Base-by-base conservation (phyloP, 1,284 basidiomycete species). In the Lentinula novae-zelandiae region DNA sequence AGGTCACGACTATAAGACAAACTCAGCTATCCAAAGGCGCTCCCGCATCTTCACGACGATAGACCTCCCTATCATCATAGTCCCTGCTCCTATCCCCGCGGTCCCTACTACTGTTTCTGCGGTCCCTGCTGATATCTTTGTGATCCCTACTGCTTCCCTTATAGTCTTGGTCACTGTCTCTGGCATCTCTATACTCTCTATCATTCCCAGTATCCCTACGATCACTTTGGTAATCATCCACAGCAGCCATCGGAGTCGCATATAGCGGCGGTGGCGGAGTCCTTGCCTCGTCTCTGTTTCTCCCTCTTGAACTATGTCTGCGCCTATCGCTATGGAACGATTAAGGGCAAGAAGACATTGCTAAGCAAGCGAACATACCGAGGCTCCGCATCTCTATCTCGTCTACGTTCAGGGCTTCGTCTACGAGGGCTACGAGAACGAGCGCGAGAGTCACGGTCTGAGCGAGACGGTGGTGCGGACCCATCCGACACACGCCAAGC, bases 401-500 rank as follows among this genome's bases (percentile, higher is more conserved):
- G 53, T 38, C 46, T 53, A 40, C 48, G 49, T 5, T 54, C 57
- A 38, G 42, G 33, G 40, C 71, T 68, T 36, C 67, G 61, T 42
- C 71, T 69, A 66, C 75, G 64, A 64, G 73, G 68, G 66, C 75
- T 71, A n/a, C 76, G 71, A 50, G 74, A 75, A 53, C 78, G 74
- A n/a, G 76, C 75, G 34, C 76, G 72, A 20, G 54, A 56, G 56
- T 78, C 75, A 49, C 79, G 75, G 46, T 81, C 78, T 61, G 74
- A 77, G 36, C 81, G 78, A 46, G 67, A 77, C 67, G 77, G 81
- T 62, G 78, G 78, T 33, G 81, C 80, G 63, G 83, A 78, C 44
- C 80, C 77, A 61, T 85, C 76, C 60, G 93, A 90, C 67, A 87
- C 88, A 63, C 92, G 87, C 92, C 92, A 95, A 34, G 92, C 87